Evolutionary conservation across 2,329 filamentous ascomycete genomes (phyloP).

Genomic region (Epichloe sibirici): DNA sequence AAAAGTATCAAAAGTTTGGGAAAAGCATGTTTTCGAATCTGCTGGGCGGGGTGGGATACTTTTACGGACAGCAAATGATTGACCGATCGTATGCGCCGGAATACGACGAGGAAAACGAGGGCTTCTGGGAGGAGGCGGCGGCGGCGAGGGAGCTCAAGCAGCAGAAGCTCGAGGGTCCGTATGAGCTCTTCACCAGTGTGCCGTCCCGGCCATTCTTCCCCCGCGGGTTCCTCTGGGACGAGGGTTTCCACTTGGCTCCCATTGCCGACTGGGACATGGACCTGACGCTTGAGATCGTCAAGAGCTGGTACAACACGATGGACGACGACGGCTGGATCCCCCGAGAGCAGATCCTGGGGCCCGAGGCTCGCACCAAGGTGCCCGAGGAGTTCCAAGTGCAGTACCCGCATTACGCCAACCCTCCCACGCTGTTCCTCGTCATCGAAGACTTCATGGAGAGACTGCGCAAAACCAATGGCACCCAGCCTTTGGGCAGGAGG

Average conservation of each 20-base stretch:
- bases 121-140: slow-evolving; percentile 87
- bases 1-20: slow-evolving; percentile 66
- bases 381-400: slow-evolving; percentile 87
- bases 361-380: slow-evolving; percentile 89
- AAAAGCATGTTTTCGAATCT: slow-evolving; percentile 91
- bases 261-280: slow-evolving; percentile 92
- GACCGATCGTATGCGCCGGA: slow-evolving; percentile 86
- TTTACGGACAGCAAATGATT: slow-evolving; percentile 76
- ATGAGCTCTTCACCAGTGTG: slow-evolving; percentile 80
- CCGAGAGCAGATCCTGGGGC: slow-evolving; percentile 85
- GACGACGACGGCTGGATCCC: slow-evolving; percentile 97
- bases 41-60: slow-evolving; percentile 88
- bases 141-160: slow-evolving; percentile 59
- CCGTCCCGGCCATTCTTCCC: slow-evolving; percentile 95
- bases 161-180: slow-evolving; percentile 65
- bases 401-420: slow-evolving; percentile 95
- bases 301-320: slow-evolving; percentile 93
- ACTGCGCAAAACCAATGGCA: slow-evolving; percentile 46
- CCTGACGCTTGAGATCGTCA: slow-evolving; percentile 73
- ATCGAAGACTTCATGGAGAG: slow-evolving; percentile 76
- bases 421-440: slow-evolving; percentile 85
- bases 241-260: slow-evolving; percentile 88
- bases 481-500: slow-evolving; percentile 23
- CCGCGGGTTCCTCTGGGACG: slow-evolving; percentile 93
- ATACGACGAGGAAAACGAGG: slow-evolving; percentile 90